These are phyloP conservation scores for Aeschynomene evenia DNA, from an alignment of 306 rosid species.

Conservation along the genomic window DNA sequence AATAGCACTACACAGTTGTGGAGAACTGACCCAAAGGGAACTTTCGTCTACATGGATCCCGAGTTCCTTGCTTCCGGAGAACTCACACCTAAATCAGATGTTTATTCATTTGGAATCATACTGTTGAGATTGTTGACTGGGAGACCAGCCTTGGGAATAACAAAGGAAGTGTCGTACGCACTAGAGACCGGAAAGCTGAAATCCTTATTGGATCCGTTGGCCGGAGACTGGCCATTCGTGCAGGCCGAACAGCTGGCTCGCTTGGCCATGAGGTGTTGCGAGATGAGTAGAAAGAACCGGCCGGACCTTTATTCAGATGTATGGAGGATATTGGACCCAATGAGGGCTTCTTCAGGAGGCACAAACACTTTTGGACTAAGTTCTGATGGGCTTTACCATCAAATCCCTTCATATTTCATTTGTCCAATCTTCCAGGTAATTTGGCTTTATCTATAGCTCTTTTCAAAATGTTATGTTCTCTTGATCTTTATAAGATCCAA, in stretches of 20 bases:
- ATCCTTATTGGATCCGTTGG: constrained; percentile 79
- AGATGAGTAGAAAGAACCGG: constrained; percentile 58
- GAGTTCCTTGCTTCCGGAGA: constrained; percentile 73
- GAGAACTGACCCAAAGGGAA: constrained; percentile 71
- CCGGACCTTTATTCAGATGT: constrained; percentile 78
- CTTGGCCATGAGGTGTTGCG: constrained; percentile 85
- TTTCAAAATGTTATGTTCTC: neutral
- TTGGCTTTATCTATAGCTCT: neutral
- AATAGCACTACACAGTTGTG: constrained; percentile 46
- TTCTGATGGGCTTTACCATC: constrained; percentile 60
- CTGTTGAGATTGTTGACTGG: constrained; percentile 76
- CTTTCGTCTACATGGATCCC: constrained; percentile 78
- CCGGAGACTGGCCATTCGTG: constrained; percentile 96
- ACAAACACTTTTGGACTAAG: constrained; percentile 52
- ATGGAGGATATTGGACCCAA: constrained; percentile 79
- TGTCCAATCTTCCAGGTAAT: constrained; percentile 94
- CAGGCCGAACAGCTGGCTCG: constrained; percentile 78
- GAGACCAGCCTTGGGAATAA: constrained; percentile 67
- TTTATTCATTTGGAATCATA: constrained; percentile 89
- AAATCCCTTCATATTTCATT: constrained; percentile 65
- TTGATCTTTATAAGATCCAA: too few relatives aligned
- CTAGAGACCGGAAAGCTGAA: constrained; percentile 64
- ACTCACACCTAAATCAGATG: constrained; percentile 81
- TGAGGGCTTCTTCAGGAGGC: constrained; percentile 71
- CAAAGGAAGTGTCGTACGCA: constrained; percentile 67